phyloP scores from a whole-genome alignment of 345 rosid species.

The Populus simonii region DNA sequence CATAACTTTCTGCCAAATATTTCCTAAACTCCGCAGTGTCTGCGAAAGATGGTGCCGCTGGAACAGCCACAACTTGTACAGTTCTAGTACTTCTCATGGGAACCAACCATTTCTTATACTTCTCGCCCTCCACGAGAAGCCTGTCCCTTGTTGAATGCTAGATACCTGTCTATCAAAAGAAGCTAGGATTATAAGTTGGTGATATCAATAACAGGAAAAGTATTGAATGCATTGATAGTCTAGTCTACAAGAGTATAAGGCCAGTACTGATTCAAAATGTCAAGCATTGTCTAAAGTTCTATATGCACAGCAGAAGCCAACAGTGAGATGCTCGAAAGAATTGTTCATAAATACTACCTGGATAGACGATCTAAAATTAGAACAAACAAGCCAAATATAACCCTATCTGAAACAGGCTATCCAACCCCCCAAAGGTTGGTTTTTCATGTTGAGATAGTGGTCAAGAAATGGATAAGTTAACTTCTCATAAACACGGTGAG shows the following conservation, averaged over 20 bases:
- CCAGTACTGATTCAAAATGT: not conserved
- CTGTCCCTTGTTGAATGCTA: conserved; percentile 45
- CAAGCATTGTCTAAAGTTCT: not conserved
- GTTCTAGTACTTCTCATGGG: conserved; percentile 34
- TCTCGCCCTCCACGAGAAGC: conserved; percentile 37
- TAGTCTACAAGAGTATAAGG: not conserved
- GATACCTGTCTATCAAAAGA: conserved; percentile 43
- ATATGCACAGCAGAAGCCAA: not conserved
- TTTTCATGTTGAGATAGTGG: not conserved
- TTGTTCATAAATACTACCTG: not conserved
- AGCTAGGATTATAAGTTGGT: conserved; percentile 4
- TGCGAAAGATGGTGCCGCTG: conserved; percentile 51
- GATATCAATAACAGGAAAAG: conserved; percentile 1
- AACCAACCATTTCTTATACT: conserved; percentile 23
- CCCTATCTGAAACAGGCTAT: not conserved
- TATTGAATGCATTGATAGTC: not conserved
- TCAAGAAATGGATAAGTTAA: not conserved
- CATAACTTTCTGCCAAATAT: conserved; percentile 69
- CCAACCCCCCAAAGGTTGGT: not conserved
- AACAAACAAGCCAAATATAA: not conserved
- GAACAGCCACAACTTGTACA: conserved; percentile 65
- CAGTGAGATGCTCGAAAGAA: conserved; percentile 6
- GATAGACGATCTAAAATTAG: not conserved
- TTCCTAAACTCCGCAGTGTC: conserved; percentile 59
- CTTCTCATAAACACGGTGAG: not conserved